These are phyloP conservation scores for Coemansia sp. DNA, from an alignment of 192 early-diverging fungal species.

Conservation along the genomic window DNA sequence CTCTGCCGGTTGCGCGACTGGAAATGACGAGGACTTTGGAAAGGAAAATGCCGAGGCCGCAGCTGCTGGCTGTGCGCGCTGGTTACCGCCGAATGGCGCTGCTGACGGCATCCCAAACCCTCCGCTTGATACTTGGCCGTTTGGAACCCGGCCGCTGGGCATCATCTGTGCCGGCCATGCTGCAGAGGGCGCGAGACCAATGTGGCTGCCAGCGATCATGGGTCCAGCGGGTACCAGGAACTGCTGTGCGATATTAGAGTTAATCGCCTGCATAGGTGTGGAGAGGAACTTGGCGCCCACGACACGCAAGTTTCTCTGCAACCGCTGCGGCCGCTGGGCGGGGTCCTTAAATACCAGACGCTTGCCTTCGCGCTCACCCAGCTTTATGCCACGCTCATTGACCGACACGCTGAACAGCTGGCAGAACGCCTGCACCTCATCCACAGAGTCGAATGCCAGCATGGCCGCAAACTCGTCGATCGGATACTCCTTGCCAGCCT, in stretches of 20 bases:
- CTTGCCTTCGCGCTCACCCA: slow-evolving; percentile 38
- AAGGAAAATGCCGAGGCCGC: background rate
- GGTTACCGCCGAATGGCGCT: background rate
- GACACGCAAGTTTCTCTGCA: slow-evolving; percentile 25
- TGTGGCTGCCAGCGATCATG: slow-evolving; percentile 1
- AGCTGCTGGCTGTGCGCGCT: background rate
- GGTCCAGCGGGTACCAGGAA: slow-evolving; percentile 8
- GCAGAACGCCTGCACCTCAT: slow-evolving; percentile 53
- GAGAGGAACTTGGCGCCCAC: slow-evolving; percentile 41
- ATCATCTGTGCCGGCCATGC: background rate
- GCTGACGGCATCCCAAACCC: background rate
- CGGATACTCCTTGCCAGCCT: slow-evolving; percentile 50
- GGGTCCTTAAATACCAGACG: slow-evolving; percentile 34
- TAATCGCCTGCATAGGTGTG: slow-evolving; percentile 38
- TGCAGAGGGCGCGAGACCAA: background rate
- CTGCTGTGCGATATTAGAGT: slow-evolving; percentile 18
- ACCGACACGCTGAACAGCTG: slow-evolving; percentile 23
- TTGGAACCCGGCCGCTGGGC: background rate
- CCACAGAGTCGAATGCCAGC: slow-evolving; percentile 62
- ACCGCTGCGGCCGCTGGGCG: slow-evolving; percentile 21
- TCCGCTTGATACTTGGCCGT: background rate
- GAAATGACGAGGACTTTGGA: background rate
- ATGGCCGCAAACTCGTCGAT: slow-evolving; percentile 52
- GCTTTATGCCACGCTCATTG: slow-evolving; percentile 22
- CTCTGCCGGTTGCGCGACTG: background rate